Evolutionary conservation across 139 green algal species (phyloP).

Genomic region (Tetraselmis chui): DNA sequence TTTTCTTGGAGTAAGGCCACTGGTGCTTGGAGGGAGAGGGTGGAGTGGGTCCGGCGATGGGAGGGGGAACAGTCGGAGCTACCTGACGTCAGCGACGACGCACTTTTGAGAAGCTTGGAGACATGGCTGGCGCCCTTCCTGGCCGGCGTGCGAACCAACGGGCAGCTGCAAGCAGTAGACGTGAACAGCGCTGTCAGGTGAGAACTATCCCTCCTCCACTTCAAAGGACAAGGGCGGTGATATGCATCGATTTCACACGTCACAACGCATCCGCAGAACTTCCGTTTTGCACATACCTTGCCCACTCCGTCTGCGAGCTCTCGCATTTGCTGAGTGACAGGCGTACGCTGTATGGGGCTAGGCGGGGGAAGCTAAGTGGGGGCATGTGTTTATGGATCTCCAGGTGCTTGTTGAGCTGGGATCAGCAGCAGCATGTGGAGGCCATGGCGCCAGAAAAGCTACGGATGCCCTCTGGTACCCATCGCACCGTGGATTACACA

Average conservation of each 20-base stretch:
- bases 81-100: constrained; percentile 40
- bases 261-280: too few relatives aligned
- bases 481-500: constrained; percentile 29
- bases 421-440: constrained; percentile 28
- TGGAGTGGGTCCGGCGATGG: constrained; percentile 29
- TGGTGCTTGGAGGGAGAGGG: constrained; percentile 35
- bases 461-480: constrained; percentile 27
- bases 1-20: constrained; percentile 13
- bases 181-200: constrained; percentile 25
- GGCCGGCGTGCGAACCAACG: constrained; percentile 21
- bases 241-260: too few relatives aligned
- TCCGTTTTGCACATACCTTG: too few relatives aligned
- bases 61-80: constrained; percentile 7
- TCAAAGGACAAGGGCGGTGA: too few relatives aligned
- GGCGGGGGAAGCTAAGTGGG: too few relatives aligned
- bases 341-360: too few relatives aligned
- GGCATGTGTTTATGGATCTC: too few relatives aligned
- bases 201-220: too few relatives aligned
- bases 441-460: constrained; percentile 29
- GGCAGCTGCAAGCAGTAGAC: constrained; percentile 19
- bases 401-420: constrained; percentile 23
- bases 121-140: constrained; percentile 37
- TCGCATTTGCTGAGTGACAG: constrained; percentile 8
- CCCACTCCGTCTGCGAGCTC: too few relatives aligned
- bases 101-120: constrained; percentile 19